Evolutionary conservation across 2,329 filamentous ascomycete genomes (phyloP).

Genomic region (Paraphoma chrysanthemicola): DNA sequence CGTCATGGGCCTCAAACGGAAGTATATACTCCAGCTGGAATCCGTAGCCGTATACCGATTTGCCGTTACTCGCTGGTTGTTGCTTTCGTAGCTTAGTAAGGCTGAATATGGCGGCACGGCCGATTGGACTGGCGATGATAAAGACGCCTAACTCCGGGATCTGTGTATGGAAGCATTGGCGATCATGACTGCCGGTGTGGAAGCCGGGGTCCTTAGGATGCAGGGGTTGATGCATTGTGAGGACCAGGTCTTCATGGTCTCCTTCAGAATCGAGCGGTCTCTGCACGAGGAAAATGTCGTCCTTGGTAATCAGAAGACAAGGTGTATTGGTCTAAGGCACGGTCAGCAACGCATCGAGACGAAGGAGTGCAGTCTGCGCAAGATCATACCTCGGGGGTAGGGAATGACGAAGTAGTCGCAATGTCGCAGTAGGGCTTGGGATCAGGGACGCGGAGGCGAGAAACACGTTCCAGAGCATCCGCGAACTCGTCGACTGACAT

Average conservation of each 20-base stretch:
- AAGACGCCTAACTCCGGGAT: slow-evolving; percentile 76
- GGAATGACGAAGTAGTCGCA: not conserved
- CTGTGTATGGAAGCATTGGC: slow-evolving; percentile 68
- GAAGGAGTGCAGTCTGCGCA: not conserved
- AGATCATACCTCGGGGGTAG: not conserved
- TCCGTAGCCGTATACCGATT: slow-evolving; percentile 53
- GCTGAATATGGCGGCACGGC: slow-evolving; percentile 68
- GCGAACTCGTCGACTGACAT: too few species aligned
- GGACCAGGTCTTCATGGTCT: slow-evolving; percentile 20
- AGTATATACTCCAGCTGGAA: slow-evolving; percentile 65
- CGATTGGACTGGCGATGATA: slow-evolving; percentile 70
- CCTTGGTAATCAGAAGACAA: slow-evolving; percentile 52
- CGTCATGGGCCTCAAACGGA: slow-evolving; percentile 47
- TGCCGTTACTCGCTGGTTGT: not conserved
- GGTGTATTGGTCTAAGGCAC: slow-evolving; percentile 27
- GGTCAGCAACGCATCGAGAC: not conserved
- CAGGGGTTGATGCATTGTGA: slow-evolving; percentile 48
- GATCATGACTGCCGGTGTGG: slow-evolving; percentile 44
- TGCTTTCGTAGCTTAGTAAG: slow-evolving; percentile 51
- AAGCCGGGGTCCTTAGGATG: slow-evolving; percentile 10
- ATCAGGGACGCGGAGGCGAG: not conserved
- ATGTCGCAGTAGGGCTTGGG: not conserved
- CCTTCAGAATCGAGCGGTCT: slow-evolving; percentile 21
- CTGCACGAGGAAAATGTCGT: slow-evolving; percentile 54
- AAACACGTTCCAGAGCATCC: too few species aligned